A percentile compares a stretch with the other conserved stretches of the same genome.
phyloP scores from a whole-genome alignment of 2,329 filamentous ascomycete genomes.

The Verticillium longisporum region DNA sequence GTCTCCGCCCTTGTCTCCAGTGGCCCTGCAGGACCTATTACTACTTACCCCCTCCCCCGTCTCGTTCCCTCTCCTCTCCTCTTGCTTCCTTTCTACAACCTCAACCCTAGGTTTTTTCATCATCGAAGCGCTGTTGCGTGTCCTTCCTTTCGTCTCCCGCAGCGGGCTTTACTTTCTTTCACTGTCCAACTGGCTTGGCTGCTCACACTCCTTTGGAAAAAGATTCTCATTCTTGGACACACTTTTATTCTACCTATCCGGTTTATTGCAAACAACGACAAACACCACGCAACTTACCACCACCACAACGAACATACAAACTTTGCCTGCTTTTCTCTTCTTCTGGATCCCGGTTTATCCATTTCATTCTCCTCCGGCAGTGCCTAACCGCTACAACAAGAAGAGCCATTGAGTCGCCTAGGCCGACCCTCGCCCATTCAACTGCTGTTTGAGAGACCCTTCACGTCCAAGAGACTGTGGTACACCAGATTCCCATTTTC shows the following conservation, averaged over 20 bases:
- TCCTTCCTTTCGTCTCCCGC: slow-evolving; percentile 33
- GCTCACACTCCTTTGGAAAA: slow-evolving; percentile 43
- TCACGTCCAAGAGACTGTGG: not conserved
- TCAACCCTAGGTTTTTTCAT: slow-evolving; percentile 17
- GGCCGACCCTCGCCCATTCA: not conserved
- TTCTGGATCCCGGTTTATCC: slow-evolving; percentile 6
- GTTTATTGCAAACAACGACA: slow-evolving; percentile 10
- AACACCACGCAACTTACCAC: slow-evolving; percentile 6
- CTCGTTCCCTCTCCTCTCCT: slow-evolving; percentile 12
- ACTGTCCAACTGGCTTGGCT: slow-evolving; percentile 51
- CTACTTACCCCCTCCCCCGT: slow-evolving; percentile 3
- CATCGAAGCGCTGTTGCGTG: slow-evolving; percentile 25
- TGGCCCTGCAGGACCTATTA: not conserved
- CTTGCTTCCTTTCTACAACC: slow-evolving; percentile 20
- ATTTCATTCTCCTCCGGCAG: slow-evolving; percentile 1
- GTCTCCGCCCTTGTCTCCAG: not conserved
- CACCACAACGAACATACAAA: not conserved
- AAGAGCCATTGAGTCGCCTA: not conserved
- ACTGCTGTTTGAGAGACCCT: not conserved
- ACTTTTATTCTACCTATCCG: slow-evolving; percentile 12
- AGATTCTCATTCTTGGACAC: slow-evolving; percentile 35
- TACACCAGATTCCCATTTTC: slow-evolving; percentile 7
- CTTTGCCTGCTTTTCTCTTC: slow-evolving; percentile 5
- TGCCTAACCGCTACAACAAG: not conserved
- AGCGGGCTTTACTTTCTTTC: slow-evolving; percentile 34